Base-by-base conservation (phyloP, 2,329 filamentous ascomycete genomes). In the Fusarium scirpi region DNA sequence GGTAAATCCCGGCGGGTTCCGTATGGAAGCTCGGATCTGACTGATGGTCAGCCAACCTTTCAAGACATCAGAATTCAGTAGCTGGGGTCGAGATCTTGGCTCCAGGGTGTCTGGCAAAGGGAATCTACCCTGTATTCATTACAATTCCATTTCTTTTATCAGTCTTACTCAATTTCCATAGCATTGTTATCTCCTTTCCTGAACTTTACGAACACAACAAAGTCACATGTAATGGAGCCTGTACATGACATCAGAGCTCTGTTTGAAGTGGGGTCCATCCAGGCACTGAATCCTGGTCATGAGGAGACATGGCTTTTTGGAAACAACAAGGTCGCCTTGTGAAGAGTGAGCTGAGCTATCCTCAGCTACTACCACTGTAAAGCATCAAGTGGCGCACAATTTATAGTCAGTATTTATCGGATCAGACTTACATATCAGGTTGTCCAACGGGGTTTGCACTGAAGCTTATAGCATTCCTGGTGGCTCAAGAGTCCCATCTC, bases 1-100 rank as follows among this genome's bases (percentile, higher is more conserved):
- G 72, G 73, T 62, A 74, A 76, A 72, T 74, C 73, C 73, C 73
- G 73, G 65, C 51, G 45, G 25, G 48, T 52, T 69, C 66, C 64
- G 69, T 69, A 25, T 65, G 24, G 38, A 45, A 68, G 61, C 62
- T 72, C 61, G 62, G 70, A 67, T 70, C 71, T 72, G 40, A 29
- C 49, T 52, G 49, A 52, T 51, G 16, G 47, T 57, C 52, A 30
- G 53, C 46, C 55, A 40, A 66, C 60, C 69, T 67, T 75, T 65
- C 73, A 46, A 58, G 64, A 58, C 55, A 51, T 34, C 49, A 60
- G 62, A 56, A 71, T 70, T 65, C 47, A 41, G 25, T 41, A 59
- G 24, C 65, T 46, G 59, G 59, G 60, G 43, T 55, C 48, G 53
- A 64, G 62, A 69, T 67, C 41, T 46, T 44, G 48, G 29, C 44